Evolutionary conservation across 1,284 basidiomycete species (phyloP).

Genomic region (Pterula multifida): DNA sequence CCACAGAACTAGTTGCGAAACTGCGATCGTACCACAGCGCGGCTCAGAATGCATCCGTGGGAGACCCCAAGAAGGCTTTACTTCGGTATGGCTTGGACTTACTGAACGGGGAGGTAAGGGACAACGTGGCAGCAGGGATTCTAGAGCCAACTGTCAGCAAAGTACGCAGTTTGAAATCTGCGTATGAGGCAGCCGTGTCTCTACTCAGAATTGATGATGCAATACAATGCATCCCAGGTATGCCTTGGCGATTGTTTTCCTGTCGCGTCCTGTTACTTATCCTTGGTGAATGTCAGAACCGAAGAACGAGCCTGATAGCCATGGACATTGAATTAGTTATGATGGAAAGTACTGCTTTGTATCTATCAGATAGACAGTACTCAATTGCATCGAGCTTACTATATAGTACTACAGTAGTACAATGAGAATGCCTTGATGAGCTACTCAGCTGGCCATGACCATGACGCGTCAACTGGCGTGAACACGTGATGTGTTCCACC

Average conservation of each 20-base stretch:
- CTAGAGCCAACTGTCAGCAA: constrained; percentile 97
- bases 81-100: constrained; percentile 94
- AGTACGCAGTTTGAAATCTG: constrained; percentile 92
- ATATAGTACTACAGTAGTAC: no score
- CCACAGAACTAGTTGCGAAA: constrained; percentile 95
- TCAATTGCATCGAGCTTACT: no score
- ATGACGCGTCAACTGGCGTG: not conserved
- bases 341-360: no score
- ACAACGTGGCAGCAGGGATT: constrained; percentile 90
- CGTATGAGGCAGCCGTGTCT: constrained; percentile 94
- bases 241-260: constrained; percentile 16
- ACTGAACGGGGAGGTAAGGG: constrained; percentile 87
- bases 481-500: not conserved
- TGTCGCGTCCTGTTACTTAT: constrained; percentile 12
- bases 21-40: constrained; percentile 95
- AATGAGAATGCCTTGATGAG: not conserved
- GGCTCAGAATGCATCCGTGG: constrained; percentile 82
- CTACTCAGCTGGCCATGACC: not conserved
- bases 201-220: constrained; percentile 94
- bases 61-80: constrained; percentile 92
- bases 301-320: constrained; percentile 57
- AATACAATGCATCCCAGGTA: constrained; percentile 75
- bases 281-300: constrained; percentile 35
- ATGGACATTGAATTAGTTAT: constrained; percentile 32
- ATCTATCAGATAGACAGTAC: no score